phyloP scores from a whole-genome alignment of 164 flowering plant species.

The Magnolia sinica region DNA sequence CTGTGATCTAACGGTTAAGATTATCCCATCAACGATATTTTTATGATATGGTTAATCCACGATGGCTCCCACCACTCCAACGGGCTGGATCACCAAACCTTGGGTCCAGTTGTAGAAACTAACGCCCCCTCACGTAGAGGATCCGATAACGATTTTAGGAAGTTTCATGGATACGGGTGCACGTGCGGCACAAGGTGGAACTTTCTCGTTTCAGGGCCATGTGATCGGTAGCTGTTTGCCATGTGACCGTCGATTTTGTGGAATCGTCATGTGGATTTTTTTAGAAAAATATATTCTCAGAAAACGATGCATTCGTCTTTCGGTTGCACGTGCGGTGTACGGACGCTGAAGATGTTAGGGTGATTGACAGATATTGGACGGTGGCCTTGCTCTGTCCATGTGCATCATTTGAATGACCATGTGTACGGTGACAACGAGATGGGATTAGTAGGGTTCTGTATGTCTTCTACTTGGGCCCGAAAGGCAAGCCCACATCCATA shows the following conservation, averaged over 20 bases:
- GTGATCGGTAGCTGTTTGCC: constrained; percentile 45
- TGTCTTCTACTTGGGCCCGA: too few relatives aligned
- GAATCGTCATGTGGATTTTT: neutral
- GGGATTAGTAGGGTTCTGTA: too few relatives aligned
- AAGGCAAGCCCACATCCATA: too few relatives aligned
- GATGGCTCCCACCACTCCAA: neutral
- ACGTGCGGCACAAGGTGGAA: constrained; percentile 26
- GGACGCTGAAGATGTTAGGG: neutral
- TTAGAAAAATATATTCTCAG: neutral
- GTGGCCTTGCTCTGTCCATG: neutral
- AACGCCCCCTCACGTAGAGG: neutral
- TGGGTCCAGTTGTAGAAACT: neutral
- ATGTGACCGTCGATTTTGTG: constrained; percentile 24
- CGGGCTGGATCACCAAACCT: neutral
- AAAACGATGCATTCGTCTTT: neutral
- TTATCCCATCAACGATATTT: too few relatives aligned
- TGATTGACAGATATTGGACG: neutral
- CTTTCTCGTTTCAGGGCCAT: constrained; percentile 22
- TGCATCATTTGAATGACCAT: neutral
- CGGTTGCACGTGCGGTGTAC: neutral
- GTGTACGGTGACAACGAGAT: too few relatives aligned
- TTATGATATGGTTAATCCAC: too few relatives aligned
- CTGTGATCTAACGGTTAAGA: too few relatives aligned
- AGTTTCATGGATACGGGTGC: constrained; percentile 9
- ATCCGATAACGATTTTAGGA: neutral